Evolutionary conservation across 208 protist species (phyloP).

Genomic region (Trypanosoma congolense): DNA sequence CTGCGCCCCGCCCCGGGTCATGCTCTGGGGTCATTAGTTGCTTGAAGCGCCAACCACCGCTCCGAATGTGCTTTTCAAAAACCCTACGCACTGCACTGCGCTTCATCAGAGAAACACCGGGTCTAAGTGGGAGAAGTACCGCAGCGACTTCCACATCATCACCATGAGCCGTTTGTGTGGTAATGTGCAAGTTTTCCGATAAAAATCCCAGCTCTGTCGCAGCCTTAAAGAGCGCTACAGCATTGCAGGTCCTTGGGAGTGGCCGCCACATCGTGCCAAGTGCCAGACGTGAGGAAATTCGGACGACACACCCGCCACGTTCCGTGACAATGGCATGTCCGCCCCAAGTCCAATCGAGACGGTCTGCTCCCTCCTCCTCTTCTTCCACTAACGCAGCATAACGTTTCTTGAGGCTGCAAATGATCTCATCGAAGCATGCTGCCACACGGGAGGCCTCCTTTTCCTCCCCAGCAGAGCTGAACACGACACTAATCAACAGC

Average conservation of each 20-base stretch:
- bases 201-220: slow-evolving; percentile 10
- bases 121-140: slow-evolving; percentile 10
- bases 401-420: slow-evolving; percentile 16
- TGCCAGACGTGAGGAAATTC: neutral
- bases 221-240: neutral
- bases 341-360: neutral
- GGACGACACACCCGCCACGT: slow-evolving; percentile 15
- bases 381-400: slow-evolving; percentile 1
- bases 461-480: slow-evolving; percentile 17
- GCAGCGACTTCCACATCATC: slow-evolving; percentile 1
- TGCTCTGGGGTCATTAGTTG: neutral
- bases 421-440: slow-evolving; percentile 12
- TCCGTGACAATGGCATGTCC: slow-evolving; percentile 4
- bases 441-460: slow-evolving; percentile 7
- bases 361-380: neutral
- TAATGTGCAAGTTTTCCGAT: slow-evolving; percentile 13
- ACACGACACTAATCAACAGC: slow-evolving; percentile 28
- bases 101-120: slow-evolving; percentile 9
- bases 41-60: slow-evolving; percentile 9
- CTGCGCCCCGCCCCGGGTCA: neutral
- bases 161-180: neutral
- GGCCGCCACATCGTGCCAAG: slow-evolving; percentile 2
- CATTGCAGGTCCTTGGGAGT: neutral
- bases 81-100: neutral
- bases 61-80: slow-evolving; percentile 7